A percentile compares a stretch with the other conserved stretches of the same genome.
phyloP scores from a whole-genome alignment of 805 yeast genomes.

The Barnettozyma sp. region DNA sequence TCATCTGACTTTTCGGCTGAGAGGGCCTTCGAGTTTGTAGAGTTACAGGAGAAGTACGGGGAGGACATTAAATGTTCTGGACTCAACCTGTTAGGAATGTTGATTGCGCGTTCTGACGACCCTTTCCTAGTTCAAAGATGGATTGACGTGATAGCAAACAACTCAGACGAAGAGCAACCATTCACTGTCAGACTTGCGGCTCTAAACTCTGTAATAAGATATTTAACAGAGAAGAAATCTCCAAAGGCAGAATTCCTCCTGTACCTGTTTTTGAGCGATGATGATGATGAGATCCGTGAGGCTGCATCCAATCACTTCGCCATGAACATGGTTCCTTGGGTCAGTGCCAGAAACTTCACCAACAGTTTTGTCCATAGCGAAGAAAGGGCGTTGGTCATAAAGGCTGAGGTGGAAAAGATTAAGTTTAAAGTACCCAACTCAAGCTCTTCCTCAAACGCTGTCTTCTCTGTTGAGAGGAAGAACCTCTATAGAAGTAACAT shows the following conservation, averaged over 20 bases:
- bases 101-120: constrained; percentile 23
- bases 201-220: constrained; percentile 34
- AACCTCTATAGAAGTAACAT: constrained; percentile 57
- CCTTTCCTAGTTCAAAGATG: constrained; percentile 25
- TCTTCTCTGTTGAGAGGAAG: constrained; percentile 62
- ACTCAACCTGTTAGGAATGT: constrained; percentile 45
- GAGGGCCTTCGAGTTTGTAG: constrained; percentile 26
- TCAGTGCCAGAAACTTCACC: constrained; percentile 25
- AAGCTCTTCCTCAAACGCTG: constrained; percentile 32
- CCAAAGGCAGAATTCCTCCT: constrained; percentile 25
- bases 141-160: constrained; percentile 11
- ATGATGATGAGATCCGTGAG: constrained; percentile 54
- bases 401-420: constrained; percentile 12
- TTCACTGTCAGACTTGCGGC: constrained; percentile 40
- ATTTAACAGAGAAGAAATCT: constrained; percentile 10
- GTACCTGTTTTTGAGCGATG: constrained; percentile 48
- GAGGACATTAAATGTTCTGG: constrained; percentile 44
- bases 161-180: constrained; percentile 37
- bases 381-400: constrained; percentile 11
- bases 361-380: constrained; percentile 8
- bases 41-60: constrained; percentile 28
- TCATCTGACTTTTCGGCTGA: constrained; percentile 19
- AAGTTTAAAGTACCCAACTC: constrained; percentile 17
- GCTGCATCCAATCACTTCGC: constrained; percentile 38
- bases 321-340: constrained; percentile 30